phyloP scores from a whole-genome alignment of 768 basidiomycete species.

The Lactifluus volemus region DNA sequence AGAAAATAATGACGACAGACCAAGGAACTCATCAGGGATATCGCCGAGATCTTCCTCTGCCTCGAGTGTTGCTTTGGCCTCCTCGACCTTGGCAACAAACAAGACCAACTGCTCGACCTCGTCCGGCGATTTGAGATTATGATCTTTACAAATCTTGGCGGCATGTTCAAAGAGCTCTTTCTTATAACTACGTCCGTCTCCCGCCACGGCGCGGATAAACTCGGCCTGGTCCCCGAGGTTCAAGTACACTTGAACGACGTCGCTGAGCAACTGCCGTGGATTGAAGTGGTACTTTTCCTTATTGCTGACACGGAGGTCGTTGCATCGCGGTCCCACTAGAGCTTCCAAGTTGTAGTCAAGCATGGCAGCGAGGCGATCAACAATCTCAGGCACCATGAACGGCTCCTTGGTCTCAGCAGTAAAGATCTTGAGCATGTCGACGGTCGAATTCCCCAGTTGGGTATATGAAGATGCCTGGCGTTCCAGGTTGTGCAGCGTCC shows the following conservation, averaged over 20 bases:
- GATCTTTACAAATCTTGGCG: constrained; percentile 50
- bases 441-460: constrained; percentile 77
- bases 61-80: constrained; percentile 65
- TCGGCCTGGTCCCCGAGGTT: constrained; percentile 74
- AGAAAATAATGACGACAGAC: constrained; percentile 35
- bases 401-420: constrained; percentile 87
- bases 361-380: constrained; percentile 93
- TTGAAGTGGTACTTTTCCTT: constrained; percentile 86
- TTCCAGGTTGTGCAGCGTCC: constrained; percentile 70
- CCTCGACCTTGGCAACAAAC: constrained; percentile 81
- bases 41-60: constrained; percentile 91
- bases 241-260: constrained; percentile 84
- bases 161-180: constrained; percentile 79
- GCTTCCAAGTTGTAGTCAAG: constrained; percentile 88
- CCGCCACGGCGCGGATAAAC: constrained; percentile 82
- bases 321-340: constrained; percentile 82
- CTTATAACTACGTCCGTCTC: constrained; percentile 88
- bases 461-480: constrained; percentile 80
- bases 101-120: constrained; percentile 63
- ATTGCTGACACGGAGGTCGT: constrained; percentile 77
- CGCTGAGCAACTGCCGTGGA: constrained; percentile 70
- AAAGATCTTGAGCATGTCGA: constrained; percentile 86
- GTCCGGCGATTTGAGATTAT: constrained; percentile 59
- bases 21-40: constrained; percentile 90
- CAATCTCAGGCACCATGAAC: constrained; percentile 95